Evolutionary conservation across 305 asterid genomes (phyloP).

Genomic region (Stenogyne calaminthoides): DNA sequence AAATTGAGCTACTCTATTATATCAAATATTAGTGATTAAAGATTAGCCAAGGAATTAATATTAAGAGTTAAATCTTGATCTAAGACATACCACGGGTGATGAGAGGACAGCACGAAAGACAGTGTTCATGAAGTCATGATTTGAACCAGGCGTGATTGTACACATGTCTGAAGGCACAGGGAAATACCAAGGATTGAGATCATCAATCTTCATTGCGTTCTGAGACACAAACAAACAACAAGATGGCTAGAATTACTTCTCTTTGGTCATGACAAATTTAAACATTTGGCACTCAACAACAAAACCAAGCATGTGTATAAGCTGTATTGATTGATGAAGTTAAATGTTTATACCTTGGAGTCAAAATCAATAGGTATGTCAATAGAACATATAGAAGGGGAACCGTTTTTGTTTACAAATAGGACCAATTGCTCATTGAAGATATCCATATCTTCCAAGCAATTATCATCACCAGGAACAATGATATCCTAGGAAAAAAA

Average conservation of each 20-base stretch:
- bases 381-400: constrained; percentile 72
- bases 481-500: constrained; percentile 51
- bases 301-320: not conserved
- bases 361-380: constrained; percentile 46
- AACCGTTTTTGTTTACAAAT: constrained; percentile 67
- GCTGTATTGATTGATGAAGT: not conserved
- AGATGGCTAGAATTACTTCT: not conserved
- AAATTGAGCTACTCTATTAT: not conserved
- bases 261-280: not conserved
- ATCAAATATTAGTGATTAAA: not conserved
- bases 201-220: constrained; percentile 60
- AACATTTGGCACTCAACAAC: not conserved
- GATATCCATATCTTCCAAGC: constrained; percentile 87
- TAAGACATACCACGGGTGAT: constrained; percentile 76
- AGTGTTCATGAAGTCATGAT: constrained; percentile 75
- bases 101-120: constrained; percentile 79
- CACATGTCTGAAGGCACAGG: constrained; percentile 79
- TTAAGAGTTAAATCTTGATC: not conserved
- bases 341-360: constrained; percentile 45
- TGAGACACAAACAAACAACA: constrained; percentile 38
- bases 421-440: constrained; percentile 77
- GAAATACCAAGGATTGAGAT: constrained; percentile 84
- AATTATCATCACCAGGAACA: constrained; percentile 57
- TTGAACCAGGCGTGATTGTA: constrained; percentile 73
- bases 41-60: not conserved